Percentiles rank a stretch among this genome's conserved stretches.
These are phyloP conservation scores for Ceratocystiopsis brevicomis DNA, from an alignment of 2,329 filamentous ascomycete species.

Conservation along the genomic window DNA sequence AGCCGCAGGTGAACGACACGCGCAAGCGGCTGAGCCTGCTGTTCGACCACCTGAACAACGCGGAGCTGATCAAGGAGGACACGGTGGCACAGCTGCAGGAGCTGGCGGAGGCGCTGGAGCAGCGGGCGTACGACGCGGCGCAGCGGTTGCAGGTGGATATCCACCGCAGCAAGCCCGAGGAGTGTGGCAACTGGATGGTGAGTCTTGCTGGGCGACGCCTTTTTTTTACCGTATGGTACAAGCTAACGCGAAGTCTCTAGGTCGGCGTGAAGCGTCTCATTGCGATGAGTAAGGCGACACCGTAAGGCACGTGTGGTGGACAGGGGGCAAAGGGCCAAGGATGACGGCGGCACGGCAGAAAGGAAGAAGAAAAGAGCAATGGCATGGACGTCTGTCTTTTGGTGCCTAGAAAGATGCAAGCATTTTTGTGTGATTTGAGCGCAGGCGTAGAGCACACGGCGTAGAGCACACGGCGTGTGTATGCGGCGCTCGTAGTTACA, in stretches of 20 bases:
- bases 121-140: slow-evolving; percentile 50
- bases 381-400: no score
- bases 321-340: no score
- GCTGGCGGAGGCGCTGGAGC: slow-evolving; percentile 46
- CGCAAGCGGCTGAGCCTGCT: slow-evolving; percentile 81
- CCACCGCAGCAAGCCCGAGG: slow-evolving; percentile 56
- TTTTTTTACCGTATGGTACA: no score
- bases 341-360: no score
- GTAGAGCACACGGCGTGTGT: no score
- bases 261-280: slow-evolving; percentile 19
- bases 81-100: slow-evolving; percentile 50
- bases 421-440: no score
- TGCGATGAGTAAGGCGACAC: slow-evolving; percentile 56
- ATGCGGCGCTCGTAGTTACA: no score
- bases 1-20: slow-evolving; percentile 77
- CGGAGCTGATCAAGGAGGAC: slow-evolving; percentile 66
- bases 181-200: slow-evolving; percentile 80
- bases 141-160: slow-evolving; percentile 55
- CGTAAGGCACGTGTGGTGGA: not conserved
- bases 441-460: no score
- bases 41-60: slow-evolving; percentile 96
- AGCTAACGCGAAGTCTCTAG: not conserved
- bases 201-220: slow-evolving; percentile 13
- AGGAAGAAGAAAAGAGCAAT: no score
- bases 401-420: no score